These are phyloP conservation scores for Lentinula boryana DNA, from an alignment of 768 basidiomycete genomes.

Conservation along the genomic window DNA sequence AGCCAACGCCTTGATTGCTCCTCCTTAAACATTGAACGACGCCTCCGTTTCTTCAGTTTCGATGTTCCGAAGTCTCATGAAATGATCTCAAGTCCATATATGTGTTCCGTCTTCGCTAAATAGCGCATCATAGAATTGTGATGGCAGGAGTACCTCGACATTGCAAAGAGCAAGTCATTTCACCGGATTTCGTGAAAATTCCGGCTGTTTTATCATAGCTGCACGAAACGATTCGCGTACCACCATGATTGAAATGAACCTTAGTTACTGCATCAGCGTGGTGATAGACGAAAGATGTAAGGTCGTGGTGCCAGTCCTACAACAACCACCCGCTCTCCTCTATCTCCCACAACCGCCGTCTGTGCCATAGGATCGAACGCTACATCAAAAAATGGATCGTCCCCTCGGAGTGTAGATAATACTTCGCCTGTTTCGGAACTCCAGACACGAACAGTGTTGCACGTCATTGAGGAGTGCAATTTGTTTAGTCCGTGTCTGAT, in stretches of 20 bases:
- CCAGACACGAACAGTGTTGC: not conserved
- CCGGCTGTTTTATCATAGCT: not conserved
- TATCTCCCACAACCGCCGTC: not conserved
- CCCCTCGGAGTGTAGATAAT: not conserved
- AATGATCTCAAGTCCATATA: not conserved
- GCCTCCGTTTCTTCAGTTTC: not conserved
- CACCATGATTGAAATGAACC: conserved; percentile 12
- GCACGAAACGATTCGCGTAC: conserved; percentile 1
- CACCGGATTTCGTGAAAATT: not conserved
- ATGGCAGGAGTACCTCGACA: not conserved
- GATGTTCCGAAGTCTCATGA: not conserved
- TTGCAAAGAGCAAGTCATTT: not conserved
- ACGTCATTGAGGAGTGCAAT: not conserved
- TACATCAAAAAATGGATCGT: not conserved
- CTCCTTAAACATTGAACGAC: not conserved
- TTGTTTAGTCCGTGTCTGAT: not conserved
- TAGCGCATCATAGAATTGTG: not conserved
- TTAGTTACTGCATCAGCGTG: not conserved
- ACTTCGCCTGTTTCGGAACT: not conserved
- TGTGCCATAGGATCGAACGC: not conserved
- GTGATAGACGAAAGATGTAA: not conserved
- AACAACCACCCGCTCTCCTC: not conserved
- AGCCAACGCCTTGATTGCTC: not conserved
- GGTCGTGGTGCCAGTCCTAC: not conserved
- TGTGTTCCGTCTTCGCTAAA: not conserved